Base-by-base conservation (phyloP, 768 basidiomycete genomes). In the Tricholoma flavovirens region DNA sequence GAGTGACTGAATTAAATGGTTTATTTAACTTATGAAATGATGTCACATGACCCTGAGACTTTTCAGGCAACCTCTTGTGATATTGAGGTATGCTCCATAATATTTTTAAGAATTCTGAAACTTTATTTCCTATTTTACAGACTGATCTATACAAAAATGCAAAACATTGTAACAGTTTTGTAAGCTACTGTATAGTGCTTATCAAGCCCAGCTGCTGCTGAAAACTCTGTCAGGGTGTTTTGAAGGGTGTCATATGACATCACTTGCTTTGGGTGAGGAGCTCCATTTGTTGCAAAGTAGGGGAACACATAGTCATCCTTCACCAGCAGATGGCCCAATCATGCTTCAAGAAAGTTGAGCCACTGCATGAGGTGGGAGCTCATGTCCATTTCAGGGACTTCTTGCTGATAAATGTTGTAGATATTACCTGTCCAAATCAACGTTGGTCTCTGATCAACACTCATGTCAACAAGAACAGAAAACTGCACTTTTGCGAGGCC, bases 231-330 rank as follows among this genome's bases (percentile, higher is more conserved):
- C 15, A 77, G 59, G 45, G 63, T 54, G 4, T 62, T 64, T 53
- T 71, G 68, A 10, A 69, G 54, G 2, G 38, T 57, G 15, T 74
- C 60, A 29, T 73, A 66, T 12, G 62, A 65, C 58, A 74, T 64
- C 1, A 48, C 60, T 42, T 62, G 46, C 26, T 58, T 51, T 2
- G 64, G 57, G 24, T 70, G 61, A 8, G 71, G 54, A 0, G 62
- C 45, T 0, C 71, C 66, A 48, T 70, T 71, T 17, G 59, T 12
- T 4, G 57, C 49, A 12, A 77, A 65, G 32, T 57, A 53, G 0
- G 71, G 73, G 58, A 76, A 77, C 8, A 76, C 4, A 33, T 66
- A 72, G 36, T 77, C 70, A 8, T 72, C 66, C 58, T 63, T 30
- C 15, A 38, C 15, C 3, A 38, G 38, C 17, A 15, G 38, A 38